A percentile compares a stretch with the other conserved stretches of the same genome.
Conservation (phyloP, 441 rosid genomes). For the Erodium trifolium region DNA sequence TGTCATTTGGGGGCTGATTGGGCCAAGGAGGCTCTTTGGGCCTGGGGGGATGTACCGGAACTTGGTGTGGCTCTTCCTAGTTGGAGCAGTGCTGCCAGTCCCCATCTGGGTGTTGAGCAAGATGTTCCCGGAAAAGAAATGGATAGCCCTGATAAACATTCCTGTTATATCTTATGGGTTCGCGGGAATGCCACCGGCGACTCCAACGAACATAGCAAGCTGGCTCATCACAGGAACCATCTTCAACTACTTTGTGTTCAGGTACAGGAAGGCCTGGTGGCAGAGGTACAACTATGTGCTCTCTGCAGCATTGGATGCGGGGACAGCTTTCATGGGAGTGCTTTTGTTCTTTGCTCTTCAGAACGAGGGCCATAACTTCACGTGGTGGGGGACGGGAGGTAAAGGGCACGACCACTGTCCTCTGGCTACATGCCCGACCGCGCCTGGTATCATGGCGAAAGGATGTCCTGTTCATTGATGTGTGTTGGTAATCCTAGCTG, state of each 20-base stretch:
- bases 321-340: conserved; percentile 97
- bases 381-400: conserved; percentile 84
- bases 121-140: conserved; percentile 55
- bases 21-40: conserved; percentile 69
- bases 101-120: conserved; percentile 58
- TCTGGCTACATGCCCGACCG: neutral
- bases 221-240: conserved; percentile 70
- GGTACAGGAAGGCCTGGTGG: conserved; percentile 68
- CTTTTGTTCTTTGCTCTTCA: conserved; percentile 80
- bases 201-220: conserved; percentile 31
- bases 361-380: conserved; percentile 47
- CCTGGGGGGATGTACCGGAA: conserved; percentile 50
- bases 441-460: conserved; percentile 2
- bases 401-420: conserved; percentile 37
- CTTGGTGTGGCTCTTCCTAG: conserved; percentile 73
- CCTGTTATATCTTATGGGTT: conserved; percentile 74
- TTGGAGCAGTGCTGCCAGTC: conserved; percentile 63
- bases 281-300: conserved; percentile 32
- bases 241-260: conserved; percentile 64
- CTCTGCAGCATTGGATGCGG: conserved; percentile 77
- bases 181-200: conserved; percentile 37
- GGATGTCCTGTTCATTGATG: conserved; percentile 50
- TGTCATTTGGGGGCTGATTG: conserved; percentile 79
- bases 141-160: conserved; percentile 74
- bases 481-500: no score